A percentile compares a stretch with the other conserved stretches of the same genome.
phyloP scores from a whole-genome alignment of 495 filamentous ascomycete genomes.

The Aspergillus biplanus region DNA sequence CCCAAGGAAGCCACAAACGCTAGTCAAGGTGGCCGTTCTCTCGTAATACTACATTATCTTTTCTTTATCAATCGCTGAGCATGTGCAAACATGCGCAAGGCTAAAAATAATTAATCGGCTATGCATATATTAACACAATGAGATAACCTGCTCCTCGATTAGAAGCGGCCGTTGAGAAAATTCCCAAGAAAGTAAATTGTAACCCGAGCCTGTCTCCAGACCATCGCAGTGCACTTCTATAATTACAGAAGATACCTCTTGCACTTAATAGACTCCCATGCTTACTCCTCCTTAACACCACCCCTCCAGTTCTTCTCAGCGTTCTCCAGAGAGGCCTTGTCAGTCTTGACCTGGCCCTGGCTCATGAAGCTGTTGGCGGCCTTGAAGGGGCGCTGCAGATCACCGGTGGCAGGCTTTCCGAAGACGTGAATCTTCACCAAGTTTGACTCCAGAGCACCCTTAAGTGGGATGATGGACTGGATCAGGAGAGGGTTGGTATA shows the following conservation, averaged over 20 bases:
- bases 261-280: conserved; percentile 9
- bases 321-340: conserved; percentile 92
- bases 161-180: neutral
- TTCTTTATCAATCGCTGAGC: neutral
- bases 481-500: conserved; percentile 99
- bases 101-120: conserved; percentile 1
- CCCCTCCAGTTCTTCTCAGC: conserved; percentile 86
- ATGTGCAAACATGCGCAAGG: neutral
- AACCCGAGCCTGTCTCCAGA: conserved; percentile 7
- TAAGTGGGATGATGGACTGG: conserved; percentile 97
- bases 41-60: neutral
- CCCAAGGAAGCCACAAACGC: neutral
- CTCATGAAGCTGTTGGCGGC: conserved; percentile 77
- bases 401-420: conserved; percentile 86
- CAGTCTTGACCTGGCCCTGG: conserved; percentile 77
- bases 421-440: conserved; percentile 92
- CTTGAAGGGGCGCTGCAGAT: conserved; percentile 97
- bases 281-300: conserved; percentile 90
- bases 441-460: conserved; percentile 92
- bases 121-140: conserved; percentile 8
- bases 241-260: conserved; percentile 22
- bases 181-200: conserved; percentile 2
- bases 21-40: neutral
- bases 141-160: neutral
- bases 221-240: conserved; percentile 18